A percentile compares a stretch with the other conserved stretches of the same genome.
Evolutionary conservation across 2,329 filamentous ascomycete genomes (phyloP).

Genomic region (Xylariales sp.): DNA sequence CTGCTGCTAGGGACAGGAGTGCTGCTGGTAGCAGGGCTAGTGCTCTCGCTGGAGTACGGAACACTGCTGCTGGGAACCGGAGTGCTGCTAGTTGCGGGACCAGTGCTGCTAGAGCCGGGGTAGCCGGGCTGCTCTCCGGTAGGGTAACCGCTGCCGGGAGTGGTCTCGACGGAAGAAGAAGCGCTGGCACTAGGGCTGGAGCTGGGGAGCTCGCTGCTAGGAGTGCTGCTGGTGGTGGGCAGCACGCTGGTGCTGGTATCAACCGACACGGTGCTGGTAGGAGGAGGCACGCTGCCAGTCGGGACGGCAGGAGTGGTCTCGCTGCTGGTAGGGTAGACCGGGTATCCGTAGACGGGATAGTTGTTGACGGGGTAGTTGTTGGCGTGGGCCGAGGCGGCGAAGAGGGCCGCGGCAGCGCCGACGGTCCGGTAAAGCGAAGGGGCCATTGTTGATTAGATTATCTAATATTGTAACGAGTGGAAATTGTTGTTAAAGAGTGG

Average conservation of each 20-base stretch:
- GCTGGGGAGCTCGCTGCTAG: too few species aligned
- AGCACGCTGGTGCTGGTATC: constrained; percentile 6
- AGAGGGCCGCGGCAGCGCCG: constrained; percentile 50
- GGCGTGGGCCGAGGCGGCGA: constrained; percentile 37
- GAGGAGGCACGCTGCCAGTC: constrained; percentile 16
- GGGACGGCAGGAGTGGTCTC: constrained; percentile 9
- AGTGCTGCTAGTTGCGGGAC: not conserved
- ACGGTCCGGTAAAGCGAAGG: constrained; percentile 55
- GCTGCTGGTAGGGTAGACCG: constrained; percentile 17
- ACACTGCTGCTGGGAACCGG: not conserved
- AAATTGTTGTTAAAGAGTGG: constrained; percentile 52
- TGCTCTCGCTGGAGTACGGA: not conserved
- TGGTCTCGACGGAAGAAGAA: not conserved
- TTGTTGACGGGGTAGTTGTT: constrained; percentile 19
- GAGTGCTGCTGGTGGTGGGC: constrained; percentile 13
- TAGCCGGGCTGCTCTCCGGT: too few species aligned
- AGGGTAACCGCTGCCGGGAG: not conserved
- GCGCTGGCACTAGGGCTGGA: too few species aligned
- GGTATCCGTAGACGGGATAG: constrained; percentile 33
- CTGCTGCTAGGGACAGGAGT: constrained; percentile 5
- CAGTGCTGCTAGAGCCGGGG: constrained; percentile 13
- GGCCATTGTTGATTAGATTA: constrained; percentile 53
- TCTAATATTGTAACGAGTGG: constrained; percentile 44
- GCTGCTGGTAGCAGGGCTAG: too few species aligned
- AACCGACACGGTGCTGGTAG: constrained; percentile 8